Conservation (phyloP, 2,329 filamentous ascomycete species). For the Fusarium hostae region DNA sequence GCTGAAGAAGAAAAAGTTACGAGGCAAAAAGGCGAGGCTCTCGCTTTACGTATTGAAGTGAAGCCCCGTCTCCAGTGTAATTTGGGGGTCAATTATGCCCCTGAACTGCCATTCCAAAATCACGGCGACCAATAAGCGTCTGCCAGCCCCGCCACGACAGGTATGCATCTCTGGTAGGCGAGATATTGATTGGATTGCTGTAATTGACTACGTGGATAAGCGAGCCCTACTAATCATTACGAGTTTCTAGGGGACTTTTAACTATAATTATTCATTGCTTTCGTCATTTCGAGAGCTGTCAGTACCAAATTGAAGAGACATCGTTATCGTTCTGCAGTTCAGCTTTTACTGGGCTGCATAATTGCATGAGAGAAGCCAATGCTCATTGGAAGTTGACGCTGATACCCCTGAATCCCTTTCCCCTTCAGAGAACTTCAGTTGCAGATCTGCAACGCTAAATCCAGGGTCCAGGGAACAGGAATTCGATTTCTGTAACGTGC, state of each 20-base stretch:
- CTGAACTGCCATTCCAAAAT: conserved; percentile 20
- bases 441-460: conserved; percentile 38
- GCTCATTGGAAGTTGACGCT: conserved; percentile 12
- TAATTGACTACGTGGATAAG: conserved; percentile 13
- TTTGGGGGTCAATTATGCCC: conserved; percentile 29
- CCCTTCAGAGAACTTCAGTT: conserved; percentile 6
- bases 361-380: conserved; percentile 11
- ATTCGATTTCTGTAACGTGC: neutral
- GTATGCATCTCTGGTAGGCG: conserved; percentile 29
- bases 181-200: conserved; percentile 24
- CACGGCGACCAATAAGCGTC: conserved; percentile 8
- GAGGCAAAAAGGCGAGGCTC: conserved; percentile 11
- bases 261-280: neutral
- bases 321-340: neutral
- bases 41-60: conserved; percentile 19
- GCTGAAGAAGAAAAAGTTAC: neutral
- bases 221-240: conserved; percentile 7
- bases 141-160: neutral
- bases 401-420: conserved; percentile 30
- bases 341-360: neutral
- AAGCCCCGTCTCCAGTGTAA: conserved; percentile 24
- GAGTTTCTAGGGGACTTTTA: neutral
- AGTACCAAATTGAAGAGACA: neutral
- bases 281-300: neutral
- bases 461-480: conserved; percentile 22